Percentiles rank a stretch among this genome's conserved stretches.
phyloP scores from a whole-genome alignment of 2,329 filamentous ascomycete genomes.

The Sporothrix humicola region DNA sequence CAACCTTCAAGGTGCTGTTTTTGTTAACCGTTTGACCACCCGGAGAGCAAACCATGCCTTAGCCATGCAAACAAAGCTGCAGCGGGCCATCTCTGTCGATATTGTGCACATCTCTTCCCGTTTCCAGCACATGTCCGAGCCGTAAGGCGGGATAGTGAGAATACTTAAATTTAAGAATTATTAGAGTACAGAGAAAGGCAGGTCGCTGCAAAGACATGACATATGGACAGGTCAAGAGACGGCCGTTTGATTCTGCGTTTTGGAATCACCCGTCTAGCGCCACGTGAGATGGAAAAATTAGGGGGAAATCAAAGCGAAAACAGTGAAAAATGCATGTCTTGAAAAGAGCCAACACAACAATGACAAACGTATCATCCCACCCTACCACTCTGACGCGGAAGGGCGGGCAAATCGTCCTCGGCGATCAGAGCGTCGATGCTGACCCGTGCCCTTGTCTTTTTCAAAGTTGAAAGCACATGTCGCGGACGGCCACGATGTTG shows the following conservation, averaged over 20 bases:
- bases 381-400: conserved; percentile 3
- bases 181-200: neutral
- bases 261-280: conserved; percentile 13
- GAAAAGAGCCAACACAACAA: neutral
- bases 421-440: neutral
- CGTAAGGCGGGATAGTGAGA: neutral
- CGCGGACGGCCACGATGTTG: neutral
- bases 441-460: conserved; percentile 2
- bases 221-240: neutral
- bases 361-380: neutral
- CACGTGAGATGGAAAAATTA: neutral
- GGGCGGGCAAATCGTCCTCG: conserved; percentile 11
- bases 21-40: neutral
- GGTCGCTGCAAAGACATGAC: neutral
- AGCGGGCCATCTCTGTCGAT: neutral
- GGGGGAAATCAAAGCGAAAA: neutral
- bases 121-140: conserved; percentile 5
- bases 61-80: neutral
- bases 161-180: neutral
- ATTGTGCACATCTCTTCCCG: conserved; percentile 15
- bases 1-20: neutral
- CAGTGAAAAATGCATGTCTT: conserved; percentile 11
- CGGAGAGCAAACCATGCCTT: neutral
- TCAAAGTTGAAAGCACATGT: neutral
- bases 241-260: neutral